Base-by-base conservation (phyloP, 257 asterid genomes). In the Capsicum baccatum region DNA sequence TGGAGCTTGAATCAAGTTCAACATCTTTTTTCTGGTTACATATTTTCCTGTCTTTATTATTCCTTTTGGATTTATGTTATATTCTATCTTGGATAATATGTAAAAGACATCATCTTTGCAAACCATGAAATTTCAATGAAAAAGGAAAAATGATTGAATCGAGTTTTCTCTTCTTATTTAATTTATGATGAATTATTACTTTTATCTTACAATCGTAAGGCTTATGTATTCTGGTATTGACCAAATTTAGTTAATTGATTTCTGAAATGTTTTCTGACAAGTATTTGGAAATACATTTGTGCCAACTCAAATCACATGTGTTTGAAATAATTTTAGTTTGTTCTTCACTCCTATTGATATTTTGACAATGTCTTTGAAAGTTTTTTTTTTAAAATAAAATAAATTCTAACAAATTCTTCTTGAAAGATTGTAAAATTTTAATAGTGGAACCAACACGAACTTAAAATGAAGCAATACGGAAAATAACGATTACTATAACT, bases 71-170 rank as follows among this genome's bases (percentile, higher is more conserved):
- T 0, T 16, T 74, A 7, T 21, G 59, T 19, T 73, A 19, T 42
- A 52, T 76, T 42, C 52, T 76, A 52, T 76, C 8, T 21, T 76
- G 81, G 63, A 76, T 62, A 76, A 76, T 76, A 76, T 76, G 81
- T 76, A 55, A 52, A 76, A 76, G 47, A 76, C 81, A 50, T 15
- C 15, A 76, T 76, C 81, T 50, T 52, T 76, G 81, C 26, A 50
- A 76, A 76, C 48, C 81, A 76, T 76, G 62, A 76, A 52, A 52
- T 21, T 33, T 35, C 7, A 82, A 67, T 35, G 44, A 82, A 67
- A 76, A 52, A 82, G 6, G 55, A 67, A 67, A 66, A 82, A 33
- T n/a, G 15, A 44, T 82, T 67, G 63, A 76, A 76, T 54, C 21
- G 14, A 55, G 52, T 76, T 50, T 73, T 33, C 4, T 13, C 1